Conservation (phyloP, 305 asterid species). For the Solanum hybrid region DNA sequence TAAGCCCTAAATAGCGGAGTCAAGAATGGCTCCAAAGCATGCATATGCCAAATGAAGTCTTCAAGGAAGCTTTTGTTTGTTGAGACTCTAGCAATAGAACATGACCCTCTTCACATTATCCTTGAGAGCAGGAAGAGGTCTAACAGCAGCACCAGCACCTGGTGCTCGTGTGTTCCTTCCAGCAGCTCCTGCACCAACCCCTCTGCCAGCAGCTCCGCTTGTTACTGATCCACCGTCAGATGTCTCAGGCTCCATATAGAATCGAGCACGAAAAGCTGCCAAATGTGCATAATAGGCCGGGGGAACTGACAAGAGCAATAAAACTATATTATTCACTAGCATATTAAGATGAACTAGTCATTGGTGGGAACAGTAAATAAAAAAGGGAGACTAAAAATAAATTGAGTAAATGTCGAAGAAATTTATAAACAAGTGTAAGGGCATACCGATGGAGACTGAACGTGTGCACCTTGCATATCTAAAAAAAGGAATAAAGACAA, state of each 20-base stretch:
- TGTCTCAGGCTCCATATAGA: conserved; percentile 78
- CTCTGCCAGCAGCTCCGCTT: conserved; percentile 56
- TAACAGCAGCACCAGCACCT: conserved; percentile 51
- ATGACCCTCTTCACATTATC: conserved; percentile 86
- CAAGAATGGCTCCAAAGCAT: background rate
- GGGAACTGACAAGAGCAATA: conserved; percentile 27
- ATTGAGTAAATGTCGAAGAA: background rate
- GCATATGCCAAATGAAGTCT: background rate
- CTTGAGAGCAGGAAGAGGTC: conserved; percentile 84
- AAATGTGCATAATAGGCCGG: conserved; percentile 95
- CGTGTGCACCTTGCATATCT: conserved; percentile 98
- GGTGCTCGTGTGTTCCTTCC: conserved; percentile 47
- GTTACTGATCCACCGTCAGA: conserved; percentile 78
- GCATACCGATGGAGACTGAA: conserved; percentile 87
- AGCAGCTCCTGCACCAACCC: conserved; percentile 28
- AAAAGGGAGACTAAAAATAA: background rate
- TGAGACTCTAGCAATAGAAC: conserved; percentile 58
- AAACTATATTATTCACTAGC: background rate
- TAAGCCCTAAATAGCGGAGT: background rate
- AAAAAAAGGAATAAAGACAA: conserved; percentile 10
- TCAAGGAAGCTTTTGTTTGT: background rate
- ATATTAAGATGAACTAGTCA: background rate
- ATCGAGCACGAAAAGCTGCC: conserved; percentile 96
- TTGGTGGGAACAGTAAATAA: background rate
- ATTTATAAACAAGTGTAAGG: background rate